Conservation (phyloP, 495 filamentous ascomycete genomes). For the Lichina pygmaea region DNA sequence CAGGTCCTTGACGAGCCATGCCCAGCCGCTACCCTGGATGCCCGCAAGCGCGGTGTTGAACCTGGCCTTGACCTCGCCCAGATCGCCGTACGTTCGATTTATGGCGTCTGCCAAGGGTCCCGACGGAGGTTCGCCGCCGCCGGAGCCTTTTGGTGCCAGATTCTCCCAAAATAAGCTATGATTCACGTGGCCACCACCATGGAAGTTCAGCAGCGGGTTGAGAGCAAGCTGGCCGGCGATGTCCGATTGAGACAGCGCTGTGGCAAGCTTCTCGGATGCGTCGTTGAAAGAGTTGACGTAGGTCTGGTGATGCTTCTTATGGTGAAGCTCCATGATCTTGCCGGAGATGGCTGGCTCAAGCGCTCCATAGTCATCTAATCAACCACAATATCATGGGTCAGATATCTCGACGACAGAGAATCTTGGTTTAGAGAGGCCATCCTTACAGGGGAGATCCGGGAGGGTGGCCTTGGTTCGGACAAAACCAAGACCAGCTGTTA, state of each 20-base stretch:
- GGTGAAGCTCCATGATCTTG: constrained; percentile 92
- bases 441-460: constrained; percentile 75
- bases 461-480: constrained; percentile 70
- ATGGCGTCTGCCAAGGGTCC: constrained; percentile 42
- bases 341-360: constrained; percentile 88
- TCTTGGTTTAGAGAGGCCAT: too few species aligned
- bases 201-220: constrained; percentile 81
- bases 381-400: neutral
- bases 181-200: constrained; percentile 86
- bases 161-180: constrained; percentile 90
- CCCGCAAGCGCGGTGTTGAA: constrained; percentile 58
- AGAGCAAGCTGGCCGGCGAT: constrained; percentile 46
- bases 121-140: constrained; percentile 55
- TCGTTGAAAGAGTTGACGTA: constrained; percentile 52
- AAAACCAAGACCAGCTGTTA: constrained; percentile 18
- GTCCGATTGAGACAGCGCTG: constrained; percentile 29
- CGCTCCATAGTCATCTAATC: constrained; percentile 14
- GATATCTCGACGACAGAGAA: too few species aligned
- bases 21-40: constrained; percentile 89
- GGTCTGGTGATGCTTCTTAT: constrained; percentile 54
- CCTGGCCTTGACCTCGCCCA: constrained; percentile 46
- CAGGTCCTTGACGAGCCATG: constrained; percentile 75
- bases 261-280: constrained; percentile 29
- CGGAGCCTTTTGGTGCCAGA: constrained; percentile 40
- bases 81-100: constrained; percentile 43